Base-by-base conservation (phyloP, 1,284 basidiomycete species). In the Phaffia rhodozyma region DNA sequence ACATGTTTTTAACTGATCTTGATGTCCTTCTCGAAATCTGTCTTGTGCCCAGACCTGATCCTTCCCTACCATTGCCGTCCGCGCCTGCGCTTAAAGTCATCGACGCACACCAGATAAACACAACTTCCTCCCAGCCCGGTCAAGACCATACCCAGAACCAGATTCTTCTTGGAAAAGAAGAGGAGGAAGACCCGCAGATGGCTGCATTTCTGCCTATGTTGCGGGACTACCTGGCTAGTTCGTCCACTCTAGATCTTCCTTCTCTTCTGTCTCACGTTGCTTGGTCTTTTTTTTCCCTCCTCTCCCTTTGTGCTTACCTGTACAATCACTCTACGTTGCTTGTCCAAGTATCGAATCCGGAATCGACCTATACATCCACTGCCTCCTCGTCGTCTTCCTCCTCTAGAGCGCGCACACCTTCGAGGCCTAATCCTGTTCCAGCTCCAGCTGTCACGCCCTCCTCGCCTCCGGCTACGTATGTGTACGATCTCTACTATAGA, bases 401-500 rank as follows among this genome's bases (percentile, higher is more conserved):
- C 38, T 43, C 38, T 16, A 5, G 38, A 43, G 38, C 38, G 38
- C 38, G 38, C 38, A 43, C 38, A 16, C 38, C 38, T 43, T 43
- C 38, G 5, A 43, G 38, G 16, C 38, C 38, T 43, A 16, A 30
- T n/a, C 59, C 60, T 3, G 52, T 65, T 6, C 62, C 48, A 23
- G 30, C 60, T 38, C 48, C 66, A 25, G 59, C 61, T 21, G 32
- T 55, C 0, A 29, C 58, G 3, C 58, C 65, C 51, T 51, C 66
- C 16, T 51, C 60, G 5, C 58, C 59, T 27, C 43, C 55, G 16
- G 58, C 63, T 21, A 72, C 74, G 67, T 77, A 73, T 66, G 76
- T 77, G 13, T 77, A 76, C 61, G 76, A 77, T 67, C 67, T 77
- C 63, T 77, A 77, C 66, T 77, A 77, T 59, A 69, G 73, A 20